These are phyloP conservation scores for Phaeophleospora eucalypticola DNA, from an alignment of 2,329 filamentous ascomycete species.

Conservation along the genomic window DNA sequence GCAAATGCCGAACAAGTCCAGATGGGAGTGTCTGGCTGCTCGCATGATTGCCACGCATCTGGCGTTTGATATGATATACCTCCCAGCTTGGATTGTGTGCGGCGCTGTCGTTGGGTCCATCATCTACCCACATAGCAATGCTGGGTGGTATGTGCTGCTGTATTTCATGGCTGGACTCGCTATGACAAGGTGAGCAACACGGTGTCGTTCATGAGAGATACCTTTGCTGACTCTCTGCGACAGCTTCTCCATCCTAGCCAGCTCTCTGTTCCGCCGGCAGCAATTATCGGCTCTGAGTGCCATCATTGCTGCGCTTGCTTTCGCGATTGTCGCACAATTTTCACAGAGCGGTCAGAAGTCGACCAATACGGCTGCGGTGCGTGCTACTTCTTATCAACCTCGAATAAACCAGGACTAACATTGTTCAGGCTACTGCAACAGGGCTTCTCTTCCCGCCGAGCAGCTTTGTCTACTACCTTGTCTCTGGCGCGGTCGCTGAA, in stretches of 20 bases:
- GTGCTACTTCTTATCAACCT: too few relatives aligned
- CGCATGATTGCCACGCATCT: slow-evolving; percentile 73
- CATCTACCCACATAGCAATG: slow-evolving; percentile 45
- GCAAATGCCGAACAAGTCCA: slow-evolving; percentile 72
- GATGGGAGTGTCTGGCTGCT: slow-evolving; percentile 71
- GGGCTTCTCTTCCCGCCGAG: slow-evolving; percentile 77
- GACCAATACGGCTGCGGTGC: slow-evolving; percentile 55
- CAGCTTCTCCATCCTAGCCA: slow-evolving; percentile 76
- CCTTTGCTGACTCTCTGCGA: slow-evolving; percentile 49
- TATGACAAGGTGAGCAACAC: slow-evolving; percentile 63
- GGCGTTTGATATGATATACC: slow-evolving; percentile 71
- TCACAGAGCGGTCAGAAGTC: slow-evolving; percentile 44
- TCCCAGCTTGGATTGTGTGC: slow-evolving; percentile 75
- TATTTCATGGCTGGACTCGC: slow-evolving; percentile 69
- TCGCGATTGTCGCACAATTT: slow-evolving; percentile 77
- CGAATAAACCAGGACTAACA: neutral
- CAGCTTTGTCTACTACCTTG: slow-evolving; percentile 77
- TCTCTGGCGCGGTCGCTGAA: slow-evolving; percentile 36
- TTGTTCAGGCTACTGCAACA: slow-evolving; percentile 64
- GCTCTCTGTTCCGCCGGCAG: slow-evolving; percentile 75
- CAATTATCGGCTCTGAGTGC: slow-evolving; percentile 79
- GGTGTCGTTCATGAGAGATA: slow-evolving; percentile 64
- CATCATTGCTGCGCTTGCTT: slow-evolving; percentile 64
- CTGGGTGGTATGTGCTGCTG: slow-evolving; percentile 49
- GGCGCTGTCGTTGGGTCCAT: slow-evolving; percentile 60